Base-by-base conservation (phyloP, 2,329 filamentous ascomycete genomes). In the Fusarium equiseti region DNA sequence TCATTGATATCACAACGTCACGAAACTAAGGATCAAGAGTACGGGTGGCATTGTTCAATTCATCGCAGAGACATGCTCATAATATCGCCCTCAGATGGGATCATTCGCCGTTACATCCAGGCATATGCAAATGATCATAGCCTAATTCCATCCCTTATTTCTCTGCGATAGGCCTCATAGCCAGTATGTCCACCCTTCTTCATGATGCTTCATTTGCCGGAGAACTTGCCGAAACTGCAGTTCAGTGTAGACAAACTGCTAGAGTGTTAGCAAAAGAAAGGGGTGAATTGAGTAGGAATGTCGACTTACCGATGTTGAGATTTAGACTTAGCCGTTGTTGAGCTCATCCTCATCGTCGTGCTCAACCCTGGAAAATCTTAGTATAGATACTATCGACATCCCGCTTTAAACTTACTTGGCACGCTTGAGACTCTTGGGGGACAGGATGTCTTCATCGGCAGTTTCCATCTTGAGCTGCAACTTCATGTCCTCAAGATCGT, bases 391-490 rank as follows among this genome's bases (percentile, higher is more conserved):
- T 73, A 12, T 20, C 9, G 8, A 20, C 8, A 12, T 27, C 3
- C 16, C 22, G 24, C 27, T 2, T 22, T 3, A 52, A 51, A 68
- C 74, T 44, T 54, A 76, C 74, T 74, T 74, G 22, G 35, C 24
- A n/a, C 71, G 75, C 73, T 81, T 81, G 24, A 56, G 31, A 11
- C 62, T 59, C 10, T 60, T 50, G 35, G 66, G 59, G 18, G 44
- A 70, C 29, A 49, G 4, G 11, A 66, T 22, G 5, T 31, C 44
- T 13, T 52, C 46, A 12, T 72, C 67, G 4, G 68, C 55, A 8
- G 51, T 13, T 64, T 79, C 77, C 38, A 72, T 55, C 66, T 78
- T 79, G 32, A 78, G 66, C 44, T 76, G 73, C 35, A 73, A 20
- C 43, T 71, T 71, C 18, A 74, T 70, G 8, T 75, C 68, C 16